Evolutionary conservation across 176 grass and related monocot genomes (phyloP).

Genomic region (Carex myosuroides): DNA sequence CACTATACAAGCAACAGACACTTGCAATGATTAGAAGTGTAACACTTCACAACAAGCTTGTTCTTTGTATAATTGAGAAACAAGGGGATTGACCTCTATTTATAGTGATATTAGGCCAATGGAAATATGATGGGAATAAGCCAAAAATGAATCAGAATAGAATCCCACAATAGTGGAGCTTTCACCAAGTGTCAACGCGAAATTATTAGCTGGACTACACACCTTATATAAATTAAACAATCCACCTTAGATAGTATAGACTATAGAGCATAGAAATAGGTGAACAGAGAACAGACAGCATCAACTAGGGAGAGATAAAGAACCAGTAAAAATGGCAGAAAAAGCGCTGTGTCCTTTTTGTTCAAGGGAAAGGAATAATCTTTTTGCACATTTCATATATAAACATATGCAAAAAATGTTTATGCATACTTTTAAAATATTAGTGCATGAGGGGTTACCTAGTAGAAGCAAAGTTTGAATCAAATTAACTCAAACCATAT

Average conservation of each 20-base stretch:
- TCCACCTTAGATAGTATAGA: neutral
- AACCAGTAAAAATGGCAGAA: slow-evolving; percentile 31
- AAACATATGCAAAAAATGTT: slow-evolving; percentile 19
- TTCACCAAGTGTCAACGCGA: slow-evolving; percentile 14
- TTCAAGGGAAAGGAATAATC: slow-evolving; percentile 34
- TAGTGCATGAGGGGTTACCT: neutral
- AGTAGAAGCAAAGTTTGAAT: neutral
- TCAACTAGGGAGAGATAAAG: slow-evolving; percentile 36
- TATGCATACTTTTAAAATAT: neutral
- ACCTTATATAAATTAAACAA: slow-evolving; percentile 11
- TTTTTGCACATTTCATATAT: slow-evolving; percentile 20
- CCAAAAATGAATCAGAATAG: slow-evolving; percentile 50
- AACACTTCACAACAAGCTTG: neutral
- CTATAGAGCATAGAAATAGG: slow-evolving; percentile 11
- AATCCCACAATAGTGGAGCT: slow-evolving; percentile 37
- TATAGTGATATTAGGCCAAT: slow-evolving; percentile 32
- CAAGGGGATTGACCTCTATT: slow-evolving; percentile 42
- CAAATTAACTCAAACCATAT: neutral
- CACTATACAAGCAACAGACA: neutral
- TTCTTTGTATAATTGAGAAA: slow-evolving; percentile 11
- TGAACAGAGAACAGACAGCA: slow-evolving; percentile 28
- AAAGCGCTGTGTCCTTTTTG: slow-evolving; percentile 30
- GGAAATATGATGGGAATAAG: slow-evolving; percentile 30
- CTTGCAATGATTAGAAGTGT: neutral
- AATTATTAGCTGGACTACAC: slow-evolving; percentile 18